Percentiles rank a stretch among this genome's conserved stretches.
Conservation (phyloP, 2,329 filamentous ascomycete species). For the Cytospora schulzeri region DNA sequence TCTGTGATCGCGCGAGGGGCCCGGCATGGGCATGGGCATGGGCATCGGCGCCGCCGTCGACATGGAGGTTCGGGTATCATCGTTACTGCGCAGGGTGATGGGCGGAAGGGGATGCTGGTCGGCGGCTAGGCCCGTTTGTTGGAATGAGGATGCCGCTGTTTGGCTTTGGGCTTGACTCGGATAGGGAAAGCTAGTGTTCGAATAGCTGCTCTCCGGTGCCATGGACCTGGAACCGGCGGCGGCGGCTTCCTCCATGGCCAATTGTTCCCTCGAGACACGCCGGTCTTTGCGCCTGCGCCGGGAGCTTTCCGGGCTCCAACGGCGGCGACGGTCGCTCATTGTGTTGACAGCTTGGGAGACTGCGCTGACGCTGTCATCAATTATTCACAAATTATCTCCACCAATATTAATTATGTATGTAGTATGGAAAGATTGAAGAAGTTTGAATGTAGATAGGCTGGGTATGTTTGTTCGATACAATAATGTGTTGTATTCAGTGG, state of each 20-base stretch:
- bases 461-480: background rate
- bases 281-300: constrained; percentile 52
- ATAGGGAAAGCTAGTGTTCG: constrained; percentile 19
- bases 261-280: constrained; percentile 45
- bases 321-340: constrained; percentile 58
- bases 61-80: constrained; percentile 7
- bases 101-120: constrained; percentile 18
- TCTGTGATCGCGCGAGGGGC: constrained; percentile 16
- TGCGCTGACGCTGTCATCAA: constrained; percentile 18
- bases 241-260: constrained; percentile 33
- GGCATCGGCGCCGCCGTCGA: constrained; percentile 8
- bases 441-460: background rate
- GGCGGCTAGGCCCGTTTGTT: constrained; percentile 7
- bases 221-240: constrained; percentile 25
- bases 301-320: constrained; percentile 58
- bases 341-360: constrained; percentile 40
- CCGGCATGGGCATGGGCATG: constrained; percentile 13
- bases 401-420: background rate
- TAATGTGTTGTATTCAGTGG: background rate
- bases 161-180: constrained; percentile 10
- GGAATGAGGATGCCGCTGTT: constrained; percentile 15
- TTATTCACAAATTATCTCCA: constrained; percentile 13
- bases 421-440: background rate
- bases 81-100: constrained; percentile 21
- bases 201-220: constrained; percentile 20